Conservation (phyloP, 2,329 filamentous ascomycete genomes). For the Podosphaera aphanis region DNA sequence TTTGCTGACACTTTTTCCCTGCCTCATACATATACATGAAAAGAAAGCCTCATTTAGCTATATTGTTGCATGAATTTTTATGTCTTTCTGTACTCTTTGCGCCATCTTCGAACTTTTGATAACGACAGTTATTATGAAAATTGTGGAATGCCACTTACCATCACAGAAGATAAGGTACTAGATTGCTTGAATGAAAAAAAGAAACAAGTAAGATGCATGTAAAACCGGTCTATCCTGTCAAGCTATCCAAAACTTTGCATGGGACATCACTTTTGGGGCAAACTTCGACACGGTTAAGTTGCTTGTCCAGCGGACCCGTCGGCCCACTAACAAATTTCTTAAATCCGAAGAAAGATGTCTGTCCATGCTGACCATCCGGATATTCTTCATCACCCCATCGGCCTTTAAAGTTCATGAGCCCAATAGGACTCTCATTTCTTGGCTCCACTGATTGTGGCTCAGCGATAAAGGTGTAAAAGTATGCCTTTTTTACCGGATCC, state of each 20-base stretch:
- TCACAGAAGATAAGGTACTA: too few species aligned
- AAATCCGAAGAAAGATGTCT: slow-evolving; percentile 20
- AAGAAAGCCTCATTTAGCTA: too few species aligned
- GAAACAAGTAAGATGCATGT: too few species aligned
- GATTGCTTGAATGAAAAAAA: not conserved
- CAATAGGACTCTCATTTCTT: slow-evolving; percentile 21
- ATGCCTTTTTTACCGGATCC: slow-evolving; percentile 33
- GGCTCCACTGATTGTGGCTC: slow-evolving; percentile 9
- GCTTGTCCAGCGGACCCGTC: slow-evolving; percentile 36
- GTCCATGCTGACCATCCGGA: slow-evolving; percentile 21
- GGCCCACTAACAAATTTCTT: slow-evolving; percentile 33
- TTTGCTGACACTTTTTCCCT: too few species aligned
- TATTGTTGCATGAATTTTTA: too few species aligned
- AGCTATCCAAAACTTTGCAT: slow-evolving; percentile 12
- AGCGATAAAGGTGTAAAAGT: slow-evolving; percentile 29
- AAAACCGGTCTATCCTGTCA: slow-evolving; percentile 9
- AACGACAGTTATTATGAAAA: too few species aligned
- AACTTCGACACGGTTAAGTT: slow-evolving; percentile 28
- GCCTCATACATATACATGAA: too few species aligned
- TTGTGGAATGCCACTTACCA: too few species aligned
- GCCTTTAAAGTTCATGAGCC: slow-evolving; percentile 32
- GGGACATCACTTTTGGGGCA: slow-evolving; percentile 24
- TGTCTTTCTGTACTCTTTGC: too few species aligned
- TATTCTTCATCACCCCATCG: slow-evolving; percentile 40
- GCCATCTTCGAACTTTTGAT: too few species aligned